Evolutionary conservation across 257 asterid genomes (phyloP).

Genomic region (Nemophila menziesii): DNA sequence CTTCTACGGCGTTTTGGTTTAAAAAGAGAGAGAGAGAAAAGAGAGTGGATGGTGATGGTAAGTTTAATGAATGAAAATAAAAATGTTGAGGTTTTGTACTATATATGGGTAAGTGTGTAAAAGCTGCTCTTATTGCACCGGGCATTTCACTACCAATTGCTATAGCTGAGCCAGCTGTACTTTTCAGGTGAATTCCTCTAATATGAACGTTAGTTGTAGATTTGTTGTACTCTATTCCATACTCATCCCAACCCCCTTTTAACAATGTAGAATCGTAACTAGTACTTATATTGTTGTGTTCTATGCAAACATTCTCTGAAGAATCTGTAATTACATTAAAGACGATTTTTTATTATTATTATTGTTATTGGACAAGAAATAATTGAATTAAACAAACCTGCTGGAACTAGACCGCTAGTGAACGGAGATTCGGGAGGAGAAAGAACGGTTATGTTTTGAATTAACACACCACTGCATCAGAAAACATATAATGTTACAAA

Average conservation of each 20-base stretch:
- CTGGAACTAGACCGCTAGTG: constrained; percentile 73
- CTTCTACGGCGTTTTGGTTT: too few relatives aligned
- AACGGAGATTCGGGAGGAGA: constrained; percentile 61
- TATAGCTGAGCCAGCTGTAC: too few relatives aligned
- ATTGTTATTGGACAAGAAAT: too few relatives aligned
- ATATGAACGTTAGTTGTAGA: constrained; percentile 57
- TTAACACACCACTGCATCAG: constrained; percentile 53
- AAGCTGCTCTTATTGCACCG: too few relatives aligned
- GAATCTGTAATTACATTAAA: constrained; percentile 50
- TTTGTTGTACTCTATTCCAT: too few relatives aligned
- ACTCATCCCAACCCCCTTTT: constrained; percentile 83
- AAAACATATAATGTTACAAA: neutral
- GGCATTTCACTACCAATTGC: too few relatives aligned
- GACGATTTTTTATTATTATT: neutral
- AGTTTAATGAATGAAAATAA: too few relatives aligned
- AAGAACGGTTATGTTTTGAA: constrained; percentile 57
- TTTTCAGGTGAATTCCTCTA: constrained; percentile 30
- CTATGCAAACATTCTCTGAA: too few relatives aligned
- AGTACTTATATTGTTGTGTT: constrained; percentile 73
- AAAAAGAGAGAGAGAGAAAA: constrained; percentile 40
- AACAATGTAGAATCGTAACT: constrained; percentile 68
- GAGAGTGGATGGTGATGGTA: too few relatives aligned
- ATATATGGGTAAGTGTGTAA: too few relatives aligned
- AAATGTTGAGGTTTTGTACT: too few relatives aligned
- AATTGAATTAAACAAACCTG: too few relatives aligned